Percentiles rank a stretch among this genome's conserved stretches.
phyloP scores from a whole-genome alignment of 805 yeast genomes.

The Starmerella etchellsii region DNA sequence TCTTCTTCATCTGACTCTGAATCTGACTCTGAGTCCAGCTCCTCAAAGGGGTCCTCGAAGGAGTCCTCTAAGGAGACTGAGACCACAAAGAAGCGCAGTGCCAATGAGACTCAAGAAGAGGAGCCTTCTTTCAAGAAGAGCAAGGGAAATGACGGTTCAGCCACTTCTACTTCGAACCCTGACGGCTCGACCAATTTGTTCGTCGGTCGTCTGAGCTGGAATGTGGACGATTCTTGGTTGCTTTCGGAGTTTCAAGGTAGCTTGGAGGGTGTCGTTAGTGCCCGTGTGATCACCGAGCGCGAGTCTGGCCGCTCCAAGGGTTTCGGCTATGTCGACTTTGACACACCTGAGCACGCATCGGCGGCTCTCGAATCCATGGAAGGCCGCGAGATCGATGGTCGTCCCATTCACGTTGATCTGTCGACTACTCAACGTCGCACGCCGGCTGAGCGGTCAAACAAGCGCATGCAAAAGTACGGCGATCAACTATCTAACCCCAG shows the following conservation, averaged over 20 bases:
- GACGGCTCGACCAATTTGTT: constrained; percentile 77
- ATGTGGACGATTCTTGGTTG: constrained; percentile 90
- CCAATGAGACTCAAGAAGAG: constrained; percentile 26
- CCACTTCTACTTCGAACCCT: constrained; percentile 24
- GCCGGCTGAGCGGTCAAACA: constrained; percentile 40
- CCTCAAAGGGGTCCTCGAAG: background rate
- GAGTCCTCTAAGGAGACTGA: constrained; percentile 9
- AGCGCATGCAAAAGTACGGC: constrained; percentile 82
- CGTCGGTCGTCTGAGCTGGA: constrained; percentile 97
- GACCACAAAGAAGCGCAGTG: constrained; percentile 16
- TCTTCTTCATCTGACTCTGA: background rate
- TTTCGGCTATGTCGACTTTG: constrained; percentile 88
- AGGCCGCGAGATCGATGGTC: constrained; percentile 92
- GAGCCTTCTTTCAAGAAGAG: constrained; percentile 35
- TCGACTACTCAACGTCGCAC: constrained; percentile 63
- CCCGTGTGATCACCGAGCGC: constrained; percentile 90
- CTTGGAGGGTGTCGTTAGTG: constrained; percentile 66
- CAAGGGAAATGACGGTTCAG: constrained; percentile 21
- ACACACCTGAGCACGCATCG: constrained; percentile 61
- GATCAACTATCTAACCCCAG: constrained; percentile 86
- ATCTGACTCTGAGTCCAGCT: constrained; percentile 4
- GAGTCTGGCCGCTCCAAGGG: constrained; percentile 90
- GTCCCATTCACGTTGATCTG: constrained; percentile 88
- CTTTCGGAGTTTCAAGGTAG: constrained; percentile 64
- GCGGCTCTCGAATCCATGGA: constrained; percentile 74